Evolutionary conservation across 805 yeast species (phyloP).

Genomic region (Clavispora asparagi): DNA sequence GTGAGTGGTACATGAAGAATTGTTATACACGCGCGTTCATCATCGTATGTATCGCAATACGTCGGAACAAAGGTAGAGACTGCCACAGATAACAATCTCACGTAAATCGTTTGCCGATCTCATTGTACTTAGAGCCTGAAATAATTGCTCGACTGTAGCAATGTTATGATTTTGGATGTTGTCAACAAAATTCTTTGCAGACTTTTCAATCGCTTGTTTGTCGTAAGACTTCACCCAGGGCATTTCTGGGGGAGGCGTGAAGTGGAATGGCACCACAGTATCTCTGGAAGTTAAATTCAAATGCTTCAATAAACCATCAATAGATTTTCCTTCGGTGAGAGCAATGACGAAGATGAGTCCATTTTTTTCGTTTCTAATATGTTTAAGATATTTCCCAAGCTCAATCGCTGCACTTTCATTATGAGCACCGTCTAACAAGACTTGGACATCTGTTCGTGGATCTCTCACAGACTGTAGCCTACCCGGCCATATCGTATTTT

Average conservation of each 20-base stretch:
- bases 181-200: conserved; percentile 19
- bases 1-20: not conserved
- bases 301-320: conserved; percentile 45
- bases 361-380: conserved; percentile 14
- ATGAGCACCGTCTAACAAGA: conserved; percentile 89
- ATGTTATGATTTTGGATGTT: conserved; percentile 8
- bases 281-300: conserved; percentile 47
- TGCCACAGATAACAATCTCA: conserved; percentile 36
- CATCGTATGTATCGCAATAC: conserved; percentile 22
- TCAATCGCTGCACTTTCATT: conserved; percentile 81
- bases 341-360: conserved; percentile 62
- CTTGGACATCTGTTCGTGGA: conserved; percentile 17
- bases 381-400: conserved; percentile 48
- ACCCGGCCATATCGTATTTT: conserved; percentile 75
- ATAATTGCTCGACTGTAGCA: conserved; percentile 1
- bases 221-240: conserved; percentile 75
- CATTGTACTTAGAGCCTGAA: conserved; percentile 5
- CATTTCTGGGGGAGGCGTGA: conserved; percentile 78
- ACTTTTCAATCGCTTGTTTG: conserved; percentile 23
- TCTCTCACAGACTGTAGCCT: conserved; percentile 52
- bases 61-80: conserved; percentile 39
- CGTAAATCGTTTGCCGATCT: conserved; percentile 19
- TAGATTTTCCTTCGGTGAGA: conserved; percentile 67
- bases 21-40: not conserved
- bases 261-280: conserved; percentile 54